A percentile compares a stretch with the other conserved stretches of the same genome.
These are phyloP conservation scores for Nicotiana benthamiana DNA, from an alignment of 257 asterid species.

Conservation along the genomic window DNA sequence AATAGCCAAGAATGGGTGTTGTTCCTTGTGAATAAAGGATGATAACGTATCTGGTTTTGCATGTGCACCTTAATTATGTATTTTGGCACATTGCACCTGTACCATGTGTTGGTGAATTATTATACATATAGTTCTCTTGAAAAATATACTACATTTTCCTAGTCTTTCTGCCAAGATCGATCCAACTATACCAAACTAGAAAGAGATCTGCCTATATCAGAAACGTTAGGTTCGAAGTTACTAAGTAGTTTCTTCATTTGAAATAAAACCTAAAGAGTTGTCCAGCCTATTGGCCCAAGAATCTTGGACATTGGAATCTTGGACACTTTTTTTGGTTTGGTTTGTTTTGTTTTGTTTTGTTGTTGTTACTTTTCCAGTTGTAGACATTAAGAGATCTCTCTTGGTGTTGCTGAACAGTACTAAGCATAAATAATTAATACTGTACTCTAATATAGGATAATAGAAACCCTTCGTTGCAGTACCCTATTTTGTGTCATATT, in stretches of 20 bases:
- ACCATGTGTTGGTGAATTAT: neutral
- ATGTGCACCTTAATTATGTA: neutral
- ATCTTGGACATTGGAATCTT: neutral
- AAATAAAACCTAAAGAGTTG: neutral
- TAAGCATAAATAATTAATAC: neutral
- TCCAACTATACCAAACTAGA: neutral
- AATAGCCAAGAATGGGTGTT: too few species aligned
- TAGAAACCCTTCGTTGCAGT: neutral
- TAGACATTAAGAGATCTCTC: neutral
- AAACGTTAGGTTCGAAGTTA: neutral
- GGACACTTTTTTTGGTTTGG: too few species aligned
- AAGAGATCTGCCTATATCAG: neutral
- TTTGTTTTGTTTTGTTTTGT: neutral
- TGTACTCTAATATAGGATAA: neutral
- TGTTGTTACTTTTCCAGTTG: neutral
- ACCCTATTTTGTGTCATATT: neutral
- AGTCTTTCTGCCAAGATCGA: neutral
- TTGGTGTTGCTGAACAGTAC: neutral
- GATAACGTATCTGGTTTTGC: neutral
- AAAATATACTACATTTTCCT: neutral
- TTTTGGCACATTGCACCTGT: neutral
- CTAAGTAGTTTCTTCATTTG: neutral
- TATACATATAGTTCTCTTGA: too few species aligned
- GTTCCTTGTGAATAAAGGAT: too few species aligned
- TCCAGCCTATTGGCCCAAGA: neutral